phyloP scores from a whole-genome alignment of 768 basidiomycete species.

The Rhodotorula diobovata region DNA sequence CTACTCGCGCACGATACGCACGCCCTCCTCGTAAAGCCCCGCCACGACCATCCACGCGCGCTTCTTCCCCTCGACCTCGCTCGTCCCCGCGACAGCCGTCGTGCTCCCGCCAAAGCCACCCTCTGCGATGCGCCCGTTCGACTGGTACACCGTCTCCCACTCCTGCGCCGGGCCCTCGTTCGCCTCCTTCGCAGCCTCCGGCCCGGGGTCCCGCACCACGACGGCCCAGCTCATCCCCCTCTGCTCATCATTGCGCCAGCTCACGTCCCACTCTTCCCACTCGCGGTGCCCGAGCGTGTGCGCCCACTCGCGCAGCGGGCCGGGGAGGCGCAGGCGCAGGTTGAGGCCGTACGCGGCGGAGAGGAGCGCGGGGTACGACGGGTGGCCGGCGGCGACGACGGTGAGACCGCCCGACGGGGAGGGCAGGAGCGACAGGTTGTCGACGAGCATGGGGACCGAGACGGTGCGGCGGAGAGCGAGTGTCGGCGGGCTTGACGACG shows the following conservation, averaged over 20 bases:
- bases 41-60: slow-evolving; percentile 18
- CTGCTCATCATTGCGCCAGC: neutral
- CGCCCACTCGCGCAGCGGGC: neutral
- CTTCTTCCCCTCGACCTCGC: neutral
- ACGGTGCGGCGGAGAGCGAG: neutral
- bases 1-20: neutral
- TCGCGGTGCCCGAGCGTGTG: neutral
- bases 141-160: slow-evolving; percentile 18
- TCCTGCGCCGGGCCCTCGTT: no score
- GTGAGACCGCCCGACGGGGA: neutral
- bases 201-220: neutral
- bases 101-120: slow-evolving; percentile 21
- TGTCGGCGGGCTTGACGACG: neutral
- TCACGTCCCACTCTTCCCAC: neutral
- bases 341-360: neutral
- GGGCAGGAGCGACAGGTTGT: slow-evolving; percentile 24
- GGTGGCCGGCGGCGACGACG: slow-evolving; percentile 29
- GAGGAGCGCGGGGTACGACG: slow-evolving; percentile 23
- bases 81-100: slow-evolving; percentile 4
- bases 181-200: no score
- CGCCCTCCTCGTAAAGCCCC: slow-evolving; percentile 29
- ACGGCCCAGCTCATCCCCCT: slow-evolving; percentile 11
- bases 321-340: neutral
- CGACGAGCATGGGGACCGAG: slow-evolving; percentile 22
- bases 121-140: neutral